Base-by-base conservation (phyloP, 805 yeast genomes). In the Suhomyces emberorum region DNA sequence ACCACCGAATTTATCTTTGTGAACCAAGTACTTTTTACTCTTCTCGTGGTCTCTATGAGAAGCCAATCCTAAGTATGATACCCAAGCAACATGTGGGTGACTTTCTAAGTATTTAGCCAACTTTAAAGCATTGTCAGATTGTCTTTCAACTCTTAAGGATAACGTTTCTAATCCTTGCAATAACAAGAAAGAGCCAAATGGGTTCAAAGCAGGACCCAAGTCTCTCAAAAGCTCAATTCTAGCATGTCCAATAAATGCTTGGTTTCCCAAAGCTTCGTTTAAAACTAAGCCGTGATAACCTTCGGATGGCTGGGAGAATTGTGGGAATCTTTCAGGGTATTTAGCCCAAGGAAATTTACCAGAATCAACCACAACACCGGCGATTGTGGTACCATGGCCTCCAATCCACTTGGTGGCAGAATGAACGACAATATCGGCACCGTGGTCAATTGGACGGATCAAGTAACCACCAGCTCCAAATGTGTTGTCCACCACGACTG, bases 321-420 rank as follows among this genome's bases (percentile, higher is more conserved):
- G 96, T 37, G 98, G 97, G 73, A 76, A 93, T 62, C 82, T 85
- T 55, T 83, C 80, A 30, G 93, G 91, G 65, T 85, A 76, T 45
- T 86, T 76, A 39, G 75, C 70, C 89, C 95, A 91, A 54, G 91
- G 95, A 74, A 91, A 91, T 34, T 84, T 89, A 49, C 97, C 96
- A 24, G 88, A 78, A 60, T 91, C 96, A 32, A 91, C 74, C 47
- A 91, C 73, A 35, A 82, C 85, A 72, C 98, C 98, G 36, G 84
- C 97, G 61, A 89, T 81, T 29, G 96, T 87, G 39, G 85, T 88
- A 57, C 98, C 97, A 58, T 89, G 97, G 41, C 97, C 98, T 46
- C 95, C 95, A 48, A 89, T 89, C 96, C 96, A 91, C 64, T 89
- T 89, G 41, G 98, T 89, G 37, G 96, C 96, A 43, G 96, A 88